Conservation (phyloP, 2,329 filamentous ascomycete genomes). For the Triangularia verruculosa region DNA sequence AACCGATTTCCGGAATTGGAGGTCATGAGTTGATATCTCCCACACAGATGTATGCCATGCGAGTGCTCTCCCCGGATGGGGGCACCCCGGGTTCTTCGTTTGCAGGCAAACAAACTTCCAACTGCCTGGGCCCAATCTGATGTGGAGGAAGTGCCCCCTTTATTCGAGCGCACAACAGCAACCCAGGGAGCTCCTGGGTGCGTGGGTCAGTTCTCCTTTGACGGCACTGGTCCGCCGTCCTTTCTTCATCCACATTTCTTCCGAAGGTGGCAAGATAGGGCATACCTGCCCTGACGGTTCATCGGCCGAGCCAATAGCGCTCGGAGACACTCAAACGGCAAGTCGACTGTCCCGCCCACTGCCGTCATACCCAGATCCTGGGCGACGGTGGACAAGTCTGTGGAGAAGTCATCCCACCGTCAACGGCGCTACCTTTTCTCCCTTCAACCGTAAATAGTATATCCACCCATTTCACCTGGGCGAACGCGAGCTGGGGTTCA, state of each 20-base stretch:
- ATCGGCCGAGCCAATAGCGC: conserved; percentile 6
- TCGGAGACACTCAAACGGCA: conserved; percentile 3
- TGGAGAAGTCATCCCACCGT: not conserved
- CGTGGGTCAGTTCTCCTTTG: not conserved
- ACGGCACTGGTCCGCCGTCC: not conserved
- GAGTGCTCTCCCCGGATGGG: not conserved
- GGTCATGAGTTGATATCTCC: not conserved
- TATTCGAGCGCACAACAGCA: conserved; percentile 1
- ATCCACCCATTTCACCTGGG: not conserved
- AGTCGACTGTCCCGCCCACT: conserved; percentile 1
- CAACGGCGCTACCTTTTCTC: not conserved
- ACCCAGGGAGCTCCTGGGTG: not conserved
- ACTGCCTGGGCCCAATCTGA: conserved; percentile 3
- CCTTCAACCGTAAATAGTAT: not conserved
- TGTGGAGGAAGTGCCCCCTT: conserved; percentile 6
- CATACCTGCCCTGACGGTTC: conserved; percentile 6
- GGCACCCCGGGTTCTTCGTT: conserved; percentile 14
- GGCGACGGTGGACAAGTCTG: not conserved
- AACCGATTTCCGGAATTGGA: not conserved
- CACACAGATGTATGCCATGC: not conserved
- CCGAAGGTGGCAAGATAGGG: conserved; percentile 6
- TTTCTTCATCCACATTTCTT: not conserved
- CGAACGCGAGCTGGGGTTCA: not conserved
- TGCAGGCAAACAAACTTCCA: not conserved
- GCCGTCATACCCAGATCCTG: not conserved